These are phyloP conservation scores for Neurospora sp. DNA, from an alignment of 495 filamentous ascomycete genomes.

Conservation along the genomic window DNA sequence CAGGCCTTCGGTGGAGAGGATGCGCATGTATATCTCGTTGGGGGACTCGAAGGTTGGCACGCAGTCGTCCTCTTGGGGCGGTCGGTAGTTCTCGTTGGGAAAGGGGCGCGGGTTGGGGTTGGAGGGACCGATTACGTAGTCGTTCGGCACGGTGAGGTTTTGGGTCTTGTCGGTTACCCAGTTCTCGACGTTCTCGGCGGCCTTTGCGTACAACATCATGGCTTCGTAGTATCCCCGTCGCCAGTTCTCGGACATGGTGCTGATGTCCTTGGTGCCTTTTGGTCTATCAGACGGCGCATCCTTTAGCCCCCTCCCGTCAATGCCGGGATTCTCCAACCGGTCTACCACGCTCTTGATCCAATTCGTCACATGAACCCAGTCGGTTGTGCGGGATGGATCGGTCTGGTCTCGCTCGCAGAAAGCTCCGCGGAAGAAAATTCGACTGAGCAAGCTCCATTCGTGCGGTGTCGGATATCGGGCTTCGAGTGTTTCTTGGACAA, in stretches of 20 bases:
- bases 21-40: conserved; percentile 63
- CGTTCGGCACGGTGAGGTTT: conserved; percentile 54
- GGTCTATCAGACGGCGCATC: conserved; percentile 25
- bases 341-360: conserved; percentile 44
- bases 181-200: conserved; percentile 71
- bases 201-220: conserved; percentile 63
- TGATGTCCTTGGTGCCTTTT: conserved; percentile 47
- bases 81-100: conserved; percentile 43
- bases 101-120: conserved; percentile 72
- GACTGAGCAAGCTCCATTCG: conserved; percentile 60
- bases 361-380: conserved; percentile 53
- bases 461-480: conserved; percentile 61
- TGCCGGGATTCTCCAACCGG: conserved; percentile 51
- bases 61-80: conserved; percentile 64
- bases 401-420: conserved; percentile 45
- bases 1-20: conserved; percentile 69
- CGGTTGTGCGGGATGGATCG: conserved; percentile 38
- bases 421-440: conserved; percentile 51
- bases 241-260: conserved; percentile 69
- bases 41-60: conserved; percentile 51
- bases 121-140: conserved; percentile 66
- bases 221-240: conserved; percentile 71
- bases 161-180: conserved; percentile 56
- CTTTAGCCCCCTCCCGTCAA: conserved; percentile 56
- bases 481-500: conserved; percentile 62